Evolutionary conservation across 2,329 filamentous ascomycete genomes (phyloP).

Genomic region (Alternaria burnsii): DNA sequence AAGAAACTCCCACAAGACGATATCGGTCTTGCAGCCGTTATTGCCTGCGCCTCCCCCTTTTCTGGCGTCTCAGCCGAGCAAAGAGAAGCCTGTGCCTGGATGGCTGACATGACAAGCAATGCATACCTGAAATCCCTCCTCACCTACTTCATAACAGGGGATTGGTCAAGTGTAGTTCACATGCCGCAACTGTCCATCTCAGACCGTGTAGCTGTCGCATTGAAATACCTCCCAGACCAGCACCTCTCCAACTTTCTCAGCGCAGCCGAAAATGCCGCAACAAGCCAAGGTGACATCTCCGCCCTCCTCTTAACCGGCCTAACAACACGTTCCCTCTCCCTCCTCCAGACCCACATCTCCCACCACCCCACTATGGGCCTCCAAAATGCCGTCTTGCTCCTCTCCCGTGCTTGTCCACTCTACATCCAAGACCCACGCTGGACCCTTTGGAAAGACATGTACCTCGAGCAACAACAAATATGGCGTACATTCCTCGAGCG

Average conservation of each 20-base stretch:
- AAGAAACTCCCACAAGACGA: conserved; percentile 66
- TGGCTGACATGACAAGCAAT: conserved; percentile 72
- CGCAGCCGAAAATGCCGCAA: conserved; percentile 66
- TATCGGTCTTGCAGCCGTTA: conserved; percentile 58
- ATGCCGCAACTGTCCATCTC: conserved; percentile 77
- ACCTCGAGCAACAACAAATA: conserved; percentile 74
- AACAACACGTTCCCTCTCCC: conserved; percentile 74
- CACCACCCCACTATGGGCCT: conserved; percentile 72
- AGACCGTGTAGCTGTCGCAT: conserved; percentile 77
- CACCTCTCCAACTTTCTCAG: conserved; percentile 56
- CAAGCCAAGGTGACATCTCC: conserved; percentile 75
- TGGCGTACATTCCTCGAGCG: conserved; percentile 76
- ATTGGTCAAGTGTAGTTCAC: conserved; percentile 78
- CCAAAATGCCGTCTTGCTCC: conserved; percentile 79
- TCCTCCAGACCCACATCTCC: conserved; percentile 78
- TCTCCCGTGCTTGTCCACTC: conserved; percentile 76
- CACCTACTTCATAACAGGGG: conserved; percentile 76
- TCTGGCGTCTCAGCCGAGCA: conserved; percentile 63
- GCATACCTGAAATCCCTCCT: conserved; percentile 83
- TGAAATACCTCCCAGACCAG: conserved; percentile 72
- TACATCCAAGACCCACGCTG: conserved; percentile 82
- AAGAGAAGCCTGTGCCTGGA: conserved; percentile 68
- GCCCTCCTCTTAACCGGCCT: conserved; percentile 82
- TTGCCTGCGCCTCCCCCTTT: conserved; percentile 55
- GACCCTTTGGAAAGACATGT: conserved; percentile 78